Percentiles rank a stretch among this genome's conserved stretches.
These are phyloP conservation scores for Sordaria brevicollis DNA, from an alignment of 495 filamentous ascomycete species.

Conservation along the genomic window DNA sequence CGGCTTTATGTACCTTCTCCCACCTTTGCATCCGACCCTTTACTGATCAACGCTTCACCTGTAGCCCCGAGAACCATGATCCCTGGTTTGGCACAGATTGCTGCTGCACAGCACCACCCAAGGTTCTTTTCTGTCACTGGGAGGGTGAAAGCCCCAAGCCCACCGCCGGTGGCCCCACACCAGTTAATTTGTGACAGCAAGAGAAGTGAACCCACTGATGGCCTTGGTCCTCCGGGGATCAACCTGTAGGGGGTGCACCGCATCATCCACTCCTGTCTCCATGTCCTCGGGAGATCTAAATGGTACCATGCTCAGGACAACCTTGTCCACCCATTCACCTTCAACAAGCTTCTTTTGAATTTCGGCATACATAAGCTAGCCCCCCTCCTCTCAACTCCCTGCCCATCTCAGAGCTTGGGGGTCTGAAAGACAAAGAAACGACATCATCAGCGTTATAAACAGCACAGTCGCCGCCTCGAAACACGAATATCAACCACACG, in stretches of 20 bases:
- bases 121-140: constrained; percentile 2
- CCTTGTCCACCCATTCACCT: constrained; percentile 17
- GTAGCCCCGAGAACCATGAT: constrained; percentile 24
- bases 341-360: constrained; percentile 28
- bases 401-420: constrained; percentile 11
- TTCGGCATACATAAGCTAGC: constrained; percentile 36
- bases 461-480: not conserved
- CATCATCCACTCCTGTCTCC: constrained; percentile 30
- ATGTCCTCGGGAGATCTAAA: constrained; percentile 39
- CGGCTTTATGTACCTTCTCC: constrained; percentile 22
- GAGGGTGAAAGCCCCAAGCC: constrained; percentile 1
- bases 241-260: constrained; percentile 34
- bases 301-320: constrained; percentile 33
- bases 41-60: constrained; percentile 35
- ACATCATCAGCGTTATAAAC: constrained; percentile 6
- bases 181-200: constrained; percentile 37
- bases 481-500: not conserved
- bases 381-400: constrained; percentile 23
- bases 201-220: constrained; percentile 11
- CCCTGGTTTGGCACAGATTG: constrained; percentile 34
- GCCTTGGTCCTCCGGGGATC: constrained; percentile 36
- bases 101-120: constrained; percentile 10
- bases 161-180: constrained; percentile 33
- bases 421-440: constrained; percentile 15
- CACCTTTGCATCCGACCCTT: constrained; percentile 28